Evolutionary conservation across 139 green algal species (phyloP), one percentile per base, ranked within the genome.

Genomic region (Picochlorum sp.): DNA sequence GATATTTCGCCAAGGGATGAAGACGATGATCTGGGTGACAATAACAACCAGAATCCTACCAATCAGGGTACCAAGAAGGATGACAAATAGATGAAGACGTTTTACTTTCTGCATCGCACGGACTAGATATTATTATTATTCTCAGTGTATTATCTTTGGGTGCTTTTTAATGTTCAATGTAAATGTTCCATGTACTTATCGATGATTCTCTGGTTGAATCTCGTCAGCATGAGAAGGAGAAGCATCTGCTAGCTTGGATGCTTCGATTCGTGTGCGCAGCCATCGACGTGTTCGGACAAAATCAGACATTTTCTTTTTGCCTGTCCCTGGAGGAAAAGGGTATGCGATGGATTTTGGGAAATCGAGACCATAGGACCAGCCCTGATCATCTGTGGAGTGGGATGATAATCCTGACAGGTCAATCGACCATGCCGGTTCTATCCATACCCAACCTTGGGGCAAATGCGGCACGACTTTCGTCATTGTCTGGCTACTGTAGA

Each of bases 301-400:
- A 72, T 85, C 75, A n/a, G 60, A 16, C 14, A 83, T 68, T 69
- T 69, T 64, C 60, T 73, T 75, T 18, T 63, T 59, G 20, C 73
- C 79, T 24, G 58, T 37, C 13, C 68, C 61, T 9, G 62, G 62
- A 18, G 65, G 15, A 32, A 81, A 81, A 32, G 79, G 79, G 60
- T 71, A 70, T 13, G 47, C 14, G 32, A 32, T 49, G 49, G 79
- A 51, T 56, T 70, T 82, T 26, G 41, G 65, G 67, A 95, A 94
- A 68, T 92, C 82, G 41, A 86, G 62, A 20, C 77, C 82, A 72
- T 95, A 95, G 2, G 66, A 69, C 89, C 89, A 95, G 46, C 85
- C 86, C 18, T 91, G 78, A 14, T 50, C 49, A 49, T 88, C 82
- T 11, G 76, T 71, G 1, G 58, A 61, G 4, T 73, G 72, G 2